phyloP scores from a whole-genome alignment of 1,284 basidiomycete species.

The Ceratobasidium theobromae region DNA sequence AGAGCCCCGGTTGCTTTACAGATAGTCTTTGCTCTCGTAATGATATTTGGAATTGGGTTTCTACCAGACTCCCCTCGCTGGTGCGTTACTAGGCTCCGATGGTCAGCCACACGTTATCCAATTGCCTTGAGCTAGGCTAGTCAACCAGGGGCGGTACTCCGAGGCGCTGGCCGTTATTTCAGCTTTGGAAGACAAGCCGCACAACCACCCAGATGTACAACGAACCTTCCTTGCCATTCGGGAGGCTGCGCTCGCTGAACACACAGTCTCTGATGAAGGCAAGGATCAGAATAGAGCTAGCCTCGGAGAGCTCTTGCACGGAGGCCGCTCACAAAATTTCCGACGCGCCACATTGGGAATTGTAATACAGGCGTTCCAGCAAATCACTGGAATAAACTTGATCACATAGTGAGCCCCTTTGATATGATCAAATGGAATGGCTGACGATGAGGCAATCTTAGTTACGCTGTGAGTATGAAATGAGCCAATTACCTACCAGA shows the following conservation, averaged over 20 bases:
- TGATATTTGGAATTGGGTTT: slow-evolving; percentile 58
- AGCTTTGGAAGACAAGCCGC: slow-evolving; percentile 58
- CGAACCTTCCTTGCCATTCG: slow-evolving; percentile 58
- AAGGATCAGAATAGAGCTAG: slow-evolving; percentile 40
- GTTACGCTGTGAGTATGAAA: slow-evolving; percentile 41
- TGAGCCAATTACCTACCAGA: no score
- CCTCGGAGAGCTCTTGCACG: slow-evolving; percentile 57
- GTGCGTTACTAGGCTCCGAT: slow-evolving; percentile 43
- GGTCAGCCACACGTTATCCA: not conserved
- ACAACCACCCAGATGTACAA: slow-evolving; percentile 55
- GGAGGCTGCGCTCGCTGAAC: slow-evolving; percentile 53
- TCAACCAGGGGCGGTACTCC: slow-evolving; percentile 59
- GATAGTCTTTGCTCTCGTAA: slow-evolving; percentile 60
- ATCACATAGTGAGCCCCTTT: slow-evolving; percentile 59
- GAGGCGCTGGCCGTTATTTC: slow-evolving; percentile 67
- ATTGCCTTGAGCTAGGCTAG: slow-evolving; percentile 46
- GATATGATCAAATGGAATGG: slow-evolving; percentile 39
- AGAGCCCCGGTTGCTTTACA: slow-evolving; percentile 69
- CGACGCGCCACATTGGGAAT: slow-evolving; percentile 60
- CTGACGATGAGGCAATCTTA: slow-evolving; percentile 36
- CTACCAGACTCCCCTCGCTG: slow-evolving; percentile 74
- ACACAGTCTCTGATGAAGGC: slow-evolving; percentile 35
- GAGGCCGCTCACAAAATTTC: slow-evolving; percentile 64
- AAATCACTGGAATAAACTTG: slow-evolving; percentile 64
- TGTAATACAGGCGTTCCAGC: slow-evolving; percentile 68